phyloP scores from a whole-genome alignment of 2,329 filamentous ascomycete genomes.

The Penicillium sp. region DNA sequence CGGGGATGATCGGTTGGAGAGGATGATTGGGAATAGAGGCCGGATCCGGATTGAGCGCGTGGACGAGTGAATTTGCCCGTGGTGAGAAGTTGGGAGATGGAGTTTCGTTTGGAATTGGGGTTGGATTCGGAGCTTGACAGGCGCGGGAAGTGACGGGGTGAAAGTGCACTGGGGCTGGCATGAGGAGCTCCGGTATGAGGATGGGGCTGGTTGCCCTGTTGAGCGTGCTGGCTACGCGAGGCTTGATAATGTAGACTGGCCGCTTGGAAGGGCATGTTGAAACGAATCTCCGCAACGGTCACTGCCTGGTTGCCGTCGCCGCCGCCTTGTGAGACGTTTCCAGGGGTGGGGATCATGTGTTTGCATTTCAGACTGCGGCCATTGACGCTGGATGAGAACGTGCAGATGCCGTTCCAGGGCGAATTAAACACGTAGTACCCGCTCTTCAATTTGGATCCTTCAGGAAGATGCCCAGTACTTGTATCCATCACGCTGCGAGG shows the following conservation, averaged over 20 bases:
- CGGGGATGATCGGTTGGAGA: constrained; percentile 10
- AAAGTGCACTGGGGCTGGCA: constrained; percentile 3
- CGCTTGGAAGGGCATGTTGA: constrained; percentile 67
- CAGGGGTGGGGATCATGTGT: constrained; percentile 53
- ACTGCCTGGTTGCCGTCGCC: constrained; percentile 35
- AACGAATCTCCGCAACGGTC: constrained; percentile 75
- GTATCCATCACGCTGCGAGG: constrained; percentile 3
- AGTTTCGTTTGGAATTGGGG: constrained; percentile 25
- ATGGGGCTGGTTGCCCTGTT: constrained; percentile 6
- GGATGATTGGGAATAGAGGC: constrained; percentile 13
- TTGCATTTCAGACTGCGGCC: constrained; percentile 70
- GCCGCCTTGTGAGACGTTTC: constrained; percentile 15
- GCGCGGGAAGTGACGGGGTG: constrained; percentile 6
- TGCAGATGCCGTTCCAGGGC: constrained; percentile 82
- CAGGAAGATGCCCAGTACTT: constrained; percentile 5
- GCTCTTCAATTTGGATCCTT: constrained; percentile 29
- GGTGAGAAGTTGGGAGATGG: constrained; percentile 29
- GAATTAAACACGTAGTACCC: constrained; percentile 67
- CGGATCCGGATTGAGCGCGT: constrained; percentile 23
- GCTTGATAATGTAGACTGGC: constrained; percentile 25
- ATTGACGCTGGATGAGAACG: constrained; percentile 71
- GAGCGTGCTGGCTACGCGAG: constrained; percentile 15
- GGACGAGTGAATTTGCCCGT: constrained; percentile 24
- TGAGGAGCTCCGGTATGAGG: neutral
- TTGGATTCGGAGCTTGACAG: constrained; percentile 3